A percentile compares a stretch with the other conserved stretches of the same genome.
Evolutionary conservation across 2,329 filamentous ascomycete species (phyloP).

Genomic region (Hypoxylon sp.): DNA sequence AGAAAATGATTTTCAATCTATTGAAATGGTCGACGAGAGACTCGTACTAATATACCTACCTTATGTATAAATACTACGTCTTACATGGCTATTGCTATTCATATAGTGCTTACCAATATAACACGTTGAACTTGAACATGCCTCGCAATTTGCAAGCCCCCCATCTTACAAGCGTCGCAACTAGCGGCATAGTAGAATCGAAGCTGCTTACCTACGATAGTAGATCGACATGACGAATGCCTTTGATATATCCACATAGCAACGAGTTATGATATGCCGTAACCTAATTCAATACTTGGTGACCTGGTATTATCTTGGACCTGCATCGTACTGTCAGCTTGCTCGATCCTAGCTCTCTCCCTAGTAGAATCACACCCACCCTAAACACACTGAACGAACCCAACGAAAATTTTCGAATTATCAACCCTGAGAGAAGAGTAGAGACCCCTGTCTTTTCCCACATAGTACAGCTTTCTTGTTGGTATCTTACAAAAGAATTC

Average conservation of each 20-base stretch:
- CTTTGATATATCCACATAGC: background rate
- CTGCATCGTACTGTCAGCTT: background rate
- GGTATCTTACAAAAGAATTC: constrained; percentile 20
- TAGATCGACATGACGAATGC: background rate
- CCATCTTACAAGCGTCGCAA: background rate
- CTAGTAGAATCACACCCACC: background rate
- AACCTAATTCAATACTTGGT: background rate
- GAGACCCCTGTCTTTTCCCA: constrained; percentile 4
- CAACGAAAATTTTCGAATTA: constrained; percentile 1
- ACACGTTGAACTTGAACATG: constrained; percentile 32
- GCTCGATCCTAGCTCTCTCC: background rate
- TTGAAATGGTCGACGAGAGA: background rate
- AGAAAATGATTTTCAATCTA: background rate
- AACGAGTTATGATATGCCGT: background rate
- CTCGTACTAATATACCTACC: too few species aligned
- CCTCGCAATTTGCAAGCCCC: background rate
- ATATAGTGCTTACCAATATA: constrained; percentile 11
- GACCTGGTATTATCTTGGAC: background rate
- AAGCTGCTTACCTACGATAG: background rate
- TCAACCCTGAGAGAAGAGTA: background rate
- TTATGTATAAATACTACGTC: too few species aligned
- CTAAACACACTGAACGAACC: background rate
- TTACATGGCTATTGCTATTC: background rate
- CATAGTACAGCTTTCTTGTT: constrained; percentile 9
- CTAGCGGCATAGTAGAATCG: background rate